These are phyloP conservation scores for Amanita phalloides DNA, from an alignment of 768 basidiomycete genomes.

Conservation along the genomic window DNA sequence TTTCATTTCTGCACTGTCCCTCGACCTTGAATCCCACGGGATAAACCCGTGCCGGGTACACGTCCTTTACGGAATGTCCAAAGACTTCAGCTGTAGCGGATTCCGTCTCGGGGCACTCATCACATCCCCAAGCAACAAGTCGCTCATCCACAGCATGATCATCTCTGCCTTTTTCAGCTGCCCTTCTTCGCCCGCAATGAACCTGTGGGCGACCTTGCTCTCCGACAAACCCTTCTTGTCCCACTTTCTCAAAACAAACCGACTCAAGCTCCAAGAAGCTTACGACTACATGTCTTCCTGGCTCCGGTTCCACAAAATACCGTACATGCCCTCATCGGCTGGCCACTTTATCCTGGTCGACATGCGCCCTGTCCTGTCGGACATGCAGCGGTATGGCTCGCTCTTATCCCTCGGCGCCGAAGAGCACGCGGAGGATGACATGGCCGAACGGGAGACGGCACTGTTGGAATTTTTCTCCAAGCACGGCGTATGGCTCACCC, in stretches of 20 bases:
- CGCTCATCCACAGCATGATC: conserved; percentile 10
- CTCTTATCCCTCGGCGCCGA: not conserved
- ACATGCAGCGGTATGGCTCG: conserved; percentile 1
- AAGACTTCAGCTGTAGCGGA: conserved; percentile 19
- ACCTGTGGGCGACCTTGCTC: conserved; percentile 15
- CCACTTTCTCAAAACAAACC: conserved; percentile 12
- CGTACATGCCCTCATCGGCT: conserved; percentile 10
- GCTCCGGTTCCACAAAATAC: conserved; percentile 14
- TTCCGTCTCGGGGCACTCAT: conserved; percentile 16
- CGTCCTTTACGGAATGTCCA: conserved; percentile 19
- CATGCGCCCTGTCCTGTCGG: conserved; percentile 6
- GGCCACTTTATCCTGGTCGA: conserved; percentile 13
- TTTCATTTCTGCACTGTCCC: conserved; percentile 14
- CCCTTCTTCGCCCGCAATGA: conserved; percentile 13
- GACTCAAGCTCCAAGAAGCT: conserved; percentile 8
- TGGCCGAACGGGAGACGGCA: conserved; percentile 3
- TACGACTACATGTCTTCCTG: conserved; percentile 16
- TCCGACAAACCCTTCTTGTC: conserved; percentile 10
- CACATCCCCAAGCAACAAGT: conserved; percentile 7
- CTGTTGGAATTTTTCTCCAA: not conserved
- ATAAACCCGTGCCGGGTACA: conserved; percentile 15
- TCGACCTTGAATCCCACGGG: conserved; percentile 11
- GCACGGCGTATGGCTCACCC: conserved; percentile 1
- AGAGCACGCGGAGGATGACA: not conserved
- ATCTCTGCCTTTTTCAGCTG: conserved; percentile 12